Evolutionary conservation across 306 rosid species (phyloP).

Genomic region (Senna tora): DNA sequence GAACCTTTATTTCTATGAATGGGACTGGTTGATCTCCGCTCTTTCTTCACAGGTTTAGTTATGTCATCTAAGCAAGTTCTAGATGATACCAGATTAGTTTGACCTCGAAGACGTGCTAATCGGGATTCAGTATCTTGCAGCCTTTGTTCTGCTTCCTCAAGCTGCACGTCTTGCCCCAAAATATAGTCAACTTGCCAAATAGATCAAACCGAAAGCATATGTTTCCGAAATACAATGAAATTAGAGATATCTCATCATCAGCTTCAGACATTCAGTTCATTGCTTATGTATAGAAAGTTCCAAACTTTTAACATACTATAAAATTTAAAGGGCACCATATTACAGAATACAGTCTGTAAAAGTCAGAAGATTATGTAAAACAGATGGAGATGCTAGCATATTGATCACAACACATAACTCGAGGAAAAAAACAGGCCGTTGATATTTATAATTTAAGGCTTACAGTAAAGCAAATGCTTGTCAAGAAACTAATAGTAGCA

Average conservation of each 20-base stretch:
- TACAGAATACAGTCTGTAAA: not conserved
- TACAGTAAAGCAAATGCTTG: not conserved
- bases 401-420: not conserved
- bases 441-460: not conserved
- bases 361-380: not conserved
- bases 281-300: not conserved
- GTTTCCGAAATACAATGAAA: not conserved
- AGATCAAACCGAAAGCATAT: not conserved
- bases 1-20: constrained; percentile 44
- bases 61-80: constrained; percentile 38
- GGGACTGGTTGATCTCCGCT: constrained; percentile 62
- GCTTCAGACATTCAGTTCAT: not conserved
- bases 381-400: too few species aligned
- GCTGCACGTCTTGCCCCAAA: constrained; percentile 54
- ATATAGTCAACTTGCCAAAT: constrained; percentile 30
- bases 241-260: not conserved
- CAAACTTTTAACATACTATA: not conserved
- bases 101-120: constrained; percentile 82
- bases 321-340: not conserved
- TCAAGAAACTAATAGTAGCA: not conserved
- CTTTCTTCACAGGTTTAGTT: constrained; percentile 56
- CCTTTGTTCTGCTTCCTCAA: constrained; percentile 75
- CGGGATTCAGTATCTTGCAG: constrained; percentile 62
- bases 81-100: constrained; percentile 34
- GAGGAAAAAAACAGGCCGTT: not conserved